Base-by-base conservation (phyloP, 306 rosid genomes). In the Fragaria ananassa region DNA sequence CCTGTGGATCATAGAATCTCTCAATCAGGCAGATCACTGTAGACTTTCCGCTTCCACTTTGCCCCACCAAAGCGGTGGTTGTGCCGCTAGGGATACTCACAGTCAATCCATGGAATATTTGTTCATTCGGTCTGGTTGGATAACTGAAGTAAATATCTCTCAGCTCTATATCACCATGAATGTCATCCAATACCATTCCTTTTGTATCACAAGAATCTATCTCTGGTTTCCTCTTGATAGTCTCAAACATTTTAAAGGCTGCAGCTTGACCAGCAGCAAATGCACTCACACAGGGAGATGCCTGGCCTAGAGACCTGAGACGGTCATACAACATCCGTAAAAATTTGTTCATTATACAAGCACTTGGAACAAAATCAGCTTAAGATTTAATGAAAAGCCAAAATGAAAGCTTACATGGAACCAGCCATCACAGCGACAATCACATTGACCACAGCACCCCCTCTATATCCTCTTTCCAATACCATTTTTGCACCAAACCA, bases 21-120 rank as follows among this genome's bases (percentile, higher is more conserved):
- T 93, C 98, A 21, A 93, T 80, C 77, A 93, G 88, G 75, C 98
- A 91, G 35, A 93, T 84, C 46, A 91, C 87, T 3, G 98, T 93
- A 10, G 96, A 90, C 74, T 93, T 93, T 62, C 98, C 98, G 80
- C 98, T 91, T 74, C 98, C 98, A 85, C 98, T 93, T 76, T 93
- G 88, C 74, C 98, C 98, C 41, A 93, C 96, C 80, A 93, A 85
- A 49, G 98, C 98, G 15, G 87, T 81, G 13, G 98, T 93, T 2
- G 81, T 86, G 15, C 96, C 96, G 25, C 91, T 89, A 1, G 86
- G 49, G 76, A 93, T 88, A 34, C 23, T 68, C 70, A 88, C 88
- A 57, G 95, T 83, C 81, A 93, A 89, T 46, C 95, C 98, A 44
- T 79, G 75, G 80, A 93, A 89, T 70, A 93, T 91, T 53, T 77